Conservation (phyloP, 352 stramenopile genomes). For the Phytophthora pisi region DNA sequence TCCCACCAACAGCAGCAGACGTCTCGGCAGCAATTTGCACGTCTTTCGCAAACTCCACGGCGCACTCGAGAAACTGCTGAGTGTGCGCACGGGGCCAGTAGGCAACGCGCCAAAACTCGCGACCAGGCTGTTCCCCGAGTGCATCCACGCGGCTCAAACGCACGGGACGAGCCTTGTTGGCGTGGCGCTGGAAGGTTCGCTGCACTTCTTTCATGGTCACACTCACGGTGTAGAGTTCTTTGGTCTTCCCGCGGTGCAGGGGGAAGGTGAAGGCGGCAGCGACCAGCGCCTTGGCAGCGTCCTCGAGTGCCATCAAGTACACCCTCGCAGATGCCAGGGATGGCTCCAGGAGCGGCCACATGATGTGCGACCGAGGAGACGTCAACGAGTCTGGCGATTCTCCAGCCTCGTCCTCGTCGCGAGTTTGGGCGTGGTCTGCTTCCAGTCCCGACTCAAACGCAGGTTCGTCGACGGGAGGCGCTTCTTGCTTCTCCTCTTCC, state of each 20-base stretch:
- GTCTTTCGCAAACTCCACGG: slow-evolving; percentile 47
- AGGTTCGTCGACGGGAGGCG: slow-evolving; percentile 5
- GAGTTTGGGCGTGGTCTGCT: not conserved
- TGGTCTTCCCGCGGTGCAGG: slow-evolving; percentile 49
- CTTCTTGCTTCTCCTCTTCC: slow-evolving; percentile 42
- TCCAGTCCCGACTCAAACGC: slow-evolving; percentile 14
- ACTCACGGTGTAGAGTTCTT: slow-evolving; percentile 52
- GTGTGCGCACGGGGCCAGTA: slow-evolving; percentile 56
- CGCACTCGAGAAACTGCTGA: slow-evolving; percentile 57
- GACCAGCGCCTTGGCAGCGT: slow-evolving; percentile 62
- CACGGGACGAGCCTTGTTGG: slow-evolving; percentile 43
- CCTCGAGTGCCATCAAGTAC: slow-evolving; percentile 60
- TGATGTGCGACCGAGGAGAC: slow-evolving; percentile 34
- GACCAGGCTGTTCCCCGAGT: slow-evolving; percentile 38
- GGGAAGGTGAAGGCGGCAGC: slow-evolving; percentile 62
- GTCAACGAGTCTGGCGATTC: slow-evolving; percentile 8
- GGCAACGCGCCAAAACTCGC: slow-evolving; percentile 62
- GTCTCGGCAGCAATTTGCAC: slow-evolving; percentile 29
- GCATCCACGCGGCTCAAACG: slow-evolving; percentile 51
- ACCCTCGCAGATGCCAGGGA: slow-evolving; percentile 46
- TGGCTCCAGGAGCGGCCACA: slow-evolving; percentile 52
- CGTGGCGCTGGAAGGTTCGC: slow-evolving; percentile 39
- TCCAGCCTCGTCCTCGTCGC: slow-evolving; percentile 17
- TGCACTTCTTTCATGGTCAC: slow-evolving; percentile 58
- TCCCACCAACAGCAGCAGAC: slow-evolving; percentile 17